Percentiles rank a stretch among this genome's conserved stretches.
phyloP scores from a whole-genome alignment of 179 eudicot species.

The Gypsophila paniculata region DNA sequence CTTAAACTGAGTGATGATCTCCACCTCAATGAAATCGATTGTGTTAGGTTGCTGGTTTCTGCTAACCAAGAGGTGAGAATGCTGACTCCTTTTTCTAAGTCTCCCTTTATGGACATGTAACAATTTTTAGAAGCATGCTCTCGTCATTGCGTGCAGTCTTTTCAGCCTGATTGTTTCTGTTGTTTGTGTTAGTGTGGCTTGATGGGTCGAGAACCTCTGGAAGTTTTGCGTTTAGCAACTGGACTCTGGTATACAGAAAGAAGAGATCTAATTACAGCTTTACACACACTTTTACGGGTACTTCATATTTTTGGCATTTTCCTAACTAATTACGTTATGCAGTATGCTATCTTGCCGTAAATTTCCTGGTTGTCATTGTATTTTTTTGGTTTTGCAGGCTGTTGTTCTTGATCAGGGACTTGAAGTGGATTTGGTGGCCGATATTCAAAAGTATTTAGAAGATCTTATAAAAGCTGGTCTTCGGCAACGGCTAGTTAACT shows the following conservation, averaged over 20 bases:
- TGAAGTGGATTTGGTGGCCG: conserved; percentile 73
- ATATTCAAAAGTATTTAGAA: conserved; percentile 73
- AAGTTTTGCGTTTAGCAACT: conserved; percentile 73
- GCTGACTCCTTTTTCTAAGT: not conserved
- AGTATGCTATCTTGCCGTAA: not conserved
- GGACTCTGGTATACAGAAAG: conserved; percentile 98
- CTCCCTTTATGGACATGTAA: not conserved
- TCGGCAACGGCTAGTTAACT: conserved; percentile 60
- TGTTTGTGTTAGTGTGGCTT: conserved; percentile 67
- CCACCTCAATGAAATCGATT: conserved; percentile 90
- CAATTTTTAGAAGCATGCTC: conserved; percentile 7
- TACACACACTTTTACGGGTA: conserved; percentile 90
- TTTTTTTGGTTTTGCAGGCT: conserved; percentile 47
- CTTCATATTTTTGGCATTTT: conserved; percentile 2
- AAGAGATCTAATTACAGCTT: conserved; percentile 82
- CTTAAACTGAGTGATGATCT: conserved; percentile 93
- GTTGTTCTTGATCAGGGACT: conserved; percentile 92
- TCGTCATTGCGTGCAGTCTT: not conserved
- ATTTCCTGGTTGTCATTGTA: not conserved
- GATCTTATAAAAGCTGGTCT: conserved; percentile 74
- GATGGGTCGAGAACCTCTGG: conserved; percentile 76
- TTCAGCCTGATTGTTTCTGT: conserved; percentile 15
- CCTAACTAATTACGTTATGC: not conserved
- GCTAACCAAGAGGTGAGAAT: conserved; percentile 84
- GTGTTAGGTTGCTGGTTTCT: conserved; percentile 73